phyloP scores from a whole-genome alignment of 345 rosid species.

The Rhodamnia argentea region DNA sequence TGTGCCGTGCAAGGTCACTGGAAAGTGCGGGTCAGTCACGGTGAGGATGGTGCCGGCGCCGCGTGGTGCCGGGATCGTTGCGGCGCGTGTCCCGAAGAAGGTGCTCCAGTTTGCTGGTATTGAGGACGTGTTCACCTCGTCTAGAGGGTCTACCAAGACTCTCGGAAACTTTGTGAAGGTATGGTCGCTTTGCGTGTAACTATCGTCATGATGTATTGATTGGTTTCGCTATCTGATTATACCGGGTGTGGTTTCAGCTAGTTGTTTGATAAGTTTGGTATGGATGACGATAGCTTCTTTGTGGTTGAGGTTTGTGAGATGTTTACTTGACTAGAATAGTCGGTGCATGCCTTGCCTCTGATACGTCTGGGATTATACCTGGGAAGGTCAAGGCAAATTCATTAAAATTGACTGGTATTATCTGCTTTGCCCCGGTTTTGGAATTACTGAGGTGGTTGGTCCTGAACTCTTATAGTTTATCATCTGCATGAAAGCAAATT shows the following conservation, averaged over 20 bases:
- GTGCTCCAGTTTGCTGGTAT: conserved; percentile 79
- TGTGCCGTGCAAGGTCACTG: conserved; percentile 65
- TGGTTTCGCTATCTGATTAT: neutral
- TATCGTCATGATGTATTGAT: neutral
- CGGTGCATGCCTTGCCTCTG: neutral
- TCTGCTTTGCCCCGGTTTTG: neutral
- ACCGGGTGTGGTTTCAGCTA: neutral
- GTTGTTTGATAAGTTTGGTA: neutral
- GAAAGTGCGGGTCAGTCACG: conserved; percentile 62
- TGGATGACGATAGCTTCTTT: neutral
- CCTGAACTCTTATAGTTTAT: neutral
- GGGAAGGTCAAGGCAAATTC: neutral
- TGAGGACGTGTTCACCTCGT: conserved; percentile 80
- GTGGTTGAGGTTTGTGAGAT: neutral
- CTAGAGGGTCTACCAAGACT: conserved; percentile 70
- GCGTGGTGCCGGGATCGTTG: conserved; percentile 76
- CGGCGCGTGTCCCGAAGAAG: conserved; percentile 85
- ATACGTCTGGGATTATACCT: neutral
- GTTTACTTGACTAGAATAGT: neutral
- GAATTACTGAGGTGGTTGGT: neutral
- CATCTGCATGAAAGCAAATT: neutral
- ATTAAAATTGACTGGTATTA: neutral
- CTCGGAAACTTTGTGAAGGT: conserved; percentile 78
- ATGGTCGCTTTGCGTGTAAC: neutral
- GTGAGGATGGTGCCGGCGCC: conserved; percentile 85